Percentiles rank a stretch among this genome's conserved stretches.
Evolutionary conservation across 352 stramenopile species (phyloP).

Genomic region (Globisporangium uncinulatum): DNA sequence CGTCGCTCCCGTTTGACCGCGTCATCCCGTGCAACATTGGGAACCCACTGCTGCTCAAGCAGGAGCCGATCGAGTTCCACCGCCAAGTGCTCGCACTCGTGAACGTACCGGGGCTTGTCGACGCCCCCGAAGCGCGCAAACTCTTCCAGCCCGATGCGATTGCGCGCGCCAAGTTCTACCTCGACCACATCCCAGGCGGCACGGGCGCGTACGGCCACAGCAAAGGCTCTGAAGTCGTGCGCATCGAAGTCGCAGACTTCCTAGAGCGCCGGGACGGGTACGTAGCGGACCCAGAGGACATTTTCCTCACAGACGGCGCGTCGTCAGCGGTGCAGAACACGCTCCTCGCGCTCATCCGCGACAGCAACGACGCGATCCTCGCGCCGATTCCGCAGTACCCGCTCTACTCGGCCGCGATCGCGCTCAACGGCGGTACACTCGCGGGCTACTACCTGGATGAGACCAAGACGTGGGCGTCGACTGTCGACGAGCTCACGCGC

Average conservation of each 20-base stretch:
- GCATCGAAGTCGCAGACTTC: conserved; percentile 89
- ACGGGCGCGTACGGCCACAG: conserved; percentile 92
- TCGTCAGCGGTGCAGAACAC: conserved; percentile 93
- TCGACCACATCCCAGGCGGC: conserved; percentile 81
- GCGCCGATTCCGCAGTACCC: conserved; percentile 99
- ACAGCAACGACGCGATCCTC: conserved; percentile 88
- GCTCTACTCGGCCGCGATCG: conserved; percentile 97
- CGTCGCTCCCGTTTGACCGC: conserved; percentile 86
- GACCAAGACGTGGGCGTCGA: conserved; percentile 88
- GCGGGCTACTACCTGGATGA: conserved; percentile 98
- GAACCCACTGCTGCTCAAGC: conserved; percentile 95
- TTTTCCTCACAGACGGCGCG: conserved; percentile 97
- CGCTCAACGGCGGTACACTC: conserved; percentile 91
- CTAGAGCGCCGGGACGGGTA: conserved; percentile 87
- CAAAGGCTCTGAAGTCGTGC: conserved; percentile 84
- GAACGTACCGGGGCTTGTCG: conserved; percentile 84
- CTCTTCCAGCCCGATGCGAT: conserved; percentile 88
- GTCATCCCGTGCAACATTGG: conserved; percentile 98
- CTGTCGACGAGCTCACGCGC: conserved; percentile 86
- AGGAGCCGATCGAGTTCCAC: conserved; percentile 93
- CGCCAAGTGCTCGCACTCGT: conserved; percentile 90
- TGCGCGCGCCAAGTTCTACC: conserved; percentile 82
- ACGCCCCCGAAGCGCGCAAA: conserved; percentile 66
- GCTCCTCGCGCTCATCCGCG: conserved; percentile 88
- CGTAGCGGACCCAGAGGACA: conserved; percentile 89